A percentile compares a stretch with the other conserved stretches of the same genome.
phyloP scores from a whole-genome alignment of 768 basidiomycete genomes.

The Mycena leptocephala region DNA sequence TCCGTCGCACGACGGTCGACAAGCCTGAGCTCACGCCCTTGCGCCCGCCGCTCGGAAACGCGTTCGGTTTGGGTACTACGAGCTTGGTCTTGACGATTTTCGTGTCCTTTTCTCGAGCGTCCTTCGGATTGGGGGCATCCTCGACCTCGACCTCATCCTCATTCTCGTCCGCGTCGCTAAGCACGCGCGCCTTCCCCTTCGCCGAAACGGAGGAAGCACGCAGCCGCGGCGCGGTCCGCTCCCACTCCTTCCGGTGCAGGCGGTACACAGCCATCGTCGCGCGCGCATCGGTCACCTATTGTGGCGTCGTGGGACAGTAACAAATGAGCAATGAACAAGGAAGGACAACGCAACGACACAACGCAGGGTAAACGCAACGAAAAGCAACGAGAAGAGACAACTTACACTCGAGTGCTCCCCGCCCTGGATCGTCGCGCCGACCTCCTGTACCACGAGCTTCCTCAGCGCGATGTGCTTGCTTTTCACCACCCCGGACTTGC shows the following conservation, averaged over 20 bases:
- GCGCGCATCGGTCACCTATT: too few relatives aligned
- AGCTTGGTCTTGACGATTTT: too few relatives aligned
- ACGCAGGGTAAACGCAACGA: too few relatives aligned
- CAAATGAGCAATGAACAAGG: too few relatives aligned
- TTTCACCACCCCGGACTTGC: too few relatives aligned
- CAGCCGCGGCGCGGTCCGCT: slow-evolving; percentile 60
- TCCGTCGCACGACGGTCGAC: slow-evolving; percentile 63
- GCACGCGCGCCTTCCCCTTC: not conserved
- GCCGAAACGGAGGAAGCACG: not conserved
- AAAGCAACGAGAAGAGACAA: too few relatives aligned
- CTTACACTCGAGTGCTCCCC: slow-evolving; percentile 96
- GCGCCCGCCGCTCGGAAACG: slow-evolving; percentile 68
- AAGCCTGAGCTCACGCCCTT: slow-evolving; percentile 79
- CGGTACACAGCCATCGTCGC: slow-evolving; percentile 96
- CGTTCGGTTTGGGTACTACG: too few relatives aligned
- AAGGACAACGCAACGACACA: too few relatives aligned
- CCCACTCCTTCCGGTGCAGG: slow-evolving; percentile 88
- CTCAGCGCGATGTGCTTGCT: slow-evolving; percentile 83
- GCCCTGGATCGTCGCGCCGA: slow-evolving; percentile 85
- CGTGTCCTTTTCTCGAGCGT: too few relatives aligned
- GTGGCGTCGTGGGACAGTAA: too few relatives aligned
- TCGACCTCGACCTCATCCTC: slow-evolving; percentile 36
- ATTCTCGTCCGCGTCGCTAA: slow-evolving; percentile 19
- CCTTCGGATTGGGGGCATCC: too few relatives aligned
- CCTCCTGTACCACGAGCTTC: slow-evolving; percentile 84